Evolutionary conservation across 495 filamentous ascomycete species (phyloP), one percentile per base, ranked within the genome.

Genomic region (Apodospora peruviana): DNA sequence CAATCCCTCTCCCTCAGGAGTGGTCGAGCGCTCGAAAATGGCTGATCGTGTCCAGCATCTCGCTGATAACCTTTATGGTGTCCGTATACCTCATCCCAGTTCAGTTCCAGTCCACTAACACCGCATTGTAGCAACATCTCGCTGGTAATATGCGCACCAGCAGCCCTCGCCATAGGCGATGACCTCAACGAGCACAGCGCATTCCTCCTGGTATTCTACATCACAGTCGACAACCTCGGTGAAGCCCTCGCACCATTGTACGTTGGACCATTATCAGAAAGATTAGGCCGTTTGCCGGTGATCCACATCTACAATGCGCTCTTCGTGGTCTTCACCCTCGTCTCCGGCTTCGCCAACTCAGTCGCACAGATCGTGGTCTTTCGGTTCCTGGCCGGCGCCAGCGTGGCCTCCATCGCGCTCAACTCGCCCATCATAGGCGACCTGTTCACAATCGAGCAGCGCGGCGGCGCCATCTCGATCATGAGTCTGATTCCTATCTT

Each of bases 251-350:
- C 79, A 0, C 86, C 87, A 0, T 58, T 91, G 16, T 61, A 90
- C 37, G 67, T 90, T 10, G 83, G 82, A 0, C 87, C 87, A 0
- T 60, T 90, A 0, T 83, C 76, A n/a, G 86, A 91, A 59, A 81
- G 89, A 10, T 89, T 86, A 52, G 87, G 87, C 7, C 76, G 87
- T 0, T 65, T 78, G 0, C 65, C 75, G 19, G 69, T 89, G 9
- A 75, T 87, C 25, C 82, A 86, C 45, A 55, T 74, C 20, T 68
- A 75, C 20, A 88, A 88, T 48, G 18, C 82, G 11, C 77, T 83
- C 37, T 91, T 85, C 54, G 63, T 86, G 52, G 77, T 75, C 1
- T 81, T 80, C 44, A 69, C 77, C 38, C 72, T 85, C 40, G 84
- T 75, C 2, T 86, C 81, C 53, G 83, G 82, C 0, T 65, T 85